Base-by-base conservation (phyloP, 2,329 filamentous ascomycete genomes). In the Aspergillus texensis region DNA sequence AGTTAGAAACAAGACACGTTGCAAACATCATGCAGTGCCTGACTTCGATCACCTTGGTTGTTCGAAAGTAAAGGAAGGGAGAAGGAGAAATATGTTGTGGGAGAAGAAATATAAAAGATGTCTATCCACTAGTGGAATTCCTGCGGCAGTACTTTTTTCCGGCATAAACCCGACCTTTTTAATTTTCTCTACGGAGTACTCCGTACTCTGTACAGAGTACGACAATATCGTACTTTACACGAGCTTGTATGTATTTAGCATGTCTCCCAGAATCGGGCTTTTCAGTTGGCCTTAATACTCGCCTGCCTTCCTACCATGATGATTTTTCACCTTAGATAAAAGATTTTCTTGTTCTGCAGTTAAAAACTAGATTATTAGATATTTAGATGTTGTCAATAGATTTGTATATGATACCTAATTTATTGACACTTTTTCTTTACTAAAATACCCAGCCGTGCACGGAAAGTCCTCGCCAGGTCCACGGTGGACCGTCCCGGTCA, bases 81-180 rank as follows among this genome's bases (percentile, higher is more conserved):
- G 26, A 34, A 52, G 34, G n/a, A 36, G 48, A 57, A 43, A 48
- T 28, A 28, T 43, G 52, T 30, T 32, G 28, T 52, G 48, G 60
- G 58, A 39, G 53, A 55, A 30, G 48, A 64, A 58, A 46, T 67
- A 63, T 63, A 62, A 68, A 70, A 65, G 61, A 68, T 6, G 69
- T 26, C 65, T 62, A 65, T 26, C 53, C 53, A 39, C 62, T 64
- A 52, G 39, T 54, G 55, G 46, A 56, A 46, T 52, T 52, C 11
- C 6, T n/a, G 9, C 48, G 48, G 48, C 28, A 52, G 8, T 52
- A 52, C 28, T 3, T 34, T 52, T 32, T n/a, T 52, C 48, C 48
- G 48, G 19, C 16, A 28, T 26, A 1, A 14, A 6, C 16, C 14
- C 14, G 34, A 36, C 12, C 12, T 36, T 36, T 36, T 14, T 36